Evolutionary conservation across 768 basidiomycete species (phyloP), one percentile per base, ranked within the genome.

Genomic region (Hebeloma cylindrosporum): DNA sequence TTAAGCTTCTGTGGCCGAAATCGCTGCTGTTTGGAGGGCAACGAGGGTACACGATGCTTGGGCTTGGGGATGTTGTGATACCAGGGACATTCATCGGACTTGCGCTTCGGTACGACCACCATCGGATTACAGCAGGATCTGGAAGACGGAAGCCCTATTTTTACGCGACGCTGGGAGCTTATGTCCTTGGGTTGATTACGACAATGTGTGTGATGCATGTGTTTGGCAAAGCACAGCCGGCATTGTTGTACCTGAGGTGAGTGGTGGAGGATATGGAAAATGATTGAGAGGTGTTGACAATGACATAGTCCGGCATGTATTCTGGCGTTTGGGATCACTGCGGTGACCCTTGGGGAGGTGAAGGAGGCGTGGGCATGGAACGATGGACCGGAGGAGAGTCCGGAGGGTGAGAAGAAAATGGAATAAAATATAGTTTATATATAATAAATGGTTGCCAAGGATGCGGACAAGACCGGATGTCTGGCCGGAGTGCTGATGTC

Each of bases 1-100:
- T 98, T 69, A 97, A 96, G 67, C 74, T 98, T 23, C 71, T 94
- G 27, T 92, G 85, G 82, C 83, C 90, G 0, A 91, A 88, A 59
- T 83, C 83, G 1, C 48, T 80, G 16, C 43, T 37, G 1, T 73
- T 83, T 53, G 64, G 72, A 4, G 60, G 65, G 4, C 71, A 63
- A 3, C 63, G 73, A 21, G 91, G 90, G 3, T 88, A 79, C 61
- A 86, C 91, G 22, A 85, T 97, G 83, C 83, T 98, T 22, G 95
- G 95, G 2, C 72, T 98, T 1, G 94, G 94, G 18, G 94, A 96
- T 61, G 80, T 95, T 30, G 74, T 79, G n/a, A 66, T 78, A 6
- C 77, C 77, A 10, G 76, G 77, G 17, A 71, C 76, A 26, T 88
- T 97, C 65, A 70, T 96, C 39, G 84, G 90, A 13, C 77, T 93